Conservation (phyloP, 2,329 filamentous ascomycete species). For the Trichophyton schoenleinii region DNA sequence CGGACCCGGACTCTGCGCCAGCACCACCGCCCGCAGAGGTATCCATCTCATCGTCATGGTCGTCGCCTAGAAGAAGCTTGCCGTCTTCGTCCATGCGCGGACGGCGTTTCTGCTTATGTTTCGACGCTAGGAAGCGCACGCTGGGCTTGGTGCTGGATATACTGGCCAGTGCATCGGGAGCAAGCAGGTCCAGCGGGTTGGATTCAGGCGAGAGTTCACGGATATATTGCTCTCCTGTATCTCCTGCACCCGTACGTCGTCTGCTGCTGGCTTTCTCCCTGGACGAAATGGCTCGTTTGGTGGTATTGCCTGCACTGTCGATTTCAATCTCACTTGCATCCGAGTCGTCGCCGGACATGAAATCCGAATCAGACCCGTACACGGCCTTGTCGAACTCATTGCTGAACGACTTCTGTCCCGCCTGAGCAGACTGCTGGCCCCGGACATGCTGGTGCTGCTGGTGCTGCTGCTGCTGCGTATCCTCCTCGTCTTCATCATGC, state of each 20-base stretch:
- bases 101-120: conserved; percentile 28
- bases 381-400: conserved; percentile 95
- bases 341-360: conserved; percentile 52
- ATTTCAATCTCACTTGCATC: conserved; percentile 38
- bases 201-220: conserved; percentile 69
- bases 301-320: conserved; percentile 25
- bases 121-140: conserved; percentile 32
- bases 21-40: conserved; percentile 34
- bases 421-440: too few relatives aligned
- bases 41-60: conserved; percentile 27
- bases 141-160: conserved; percentile 81
- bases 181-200: conserved; percentile 86
- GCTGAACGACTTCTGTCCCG: conserved; percentile 45
- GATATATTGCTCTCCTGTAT: conserved; percentile 50
- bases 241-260: background rate
- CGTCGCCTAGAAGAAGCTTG: conserved; percentile 32
- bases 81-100: conserved; percentile 33
- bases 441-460: background rate
- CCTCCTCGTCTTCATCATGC: conserved; percentile 39
- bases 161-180: conserved; percentile 75
- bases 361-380: conserved; percentile 59
- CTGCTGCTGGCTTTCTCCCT: background rate
- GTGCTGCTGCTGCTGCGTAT: conserved; percentile 18
- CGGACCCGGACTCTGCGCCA: conserved; percentile 11
- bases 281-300: conserved; percentile 10